These are phyloP conservation scores for Melampsora occidentalis DNA, from an alignment of 1,284 basidiomycete genomes.

Conservation along the genomic window DNA sequence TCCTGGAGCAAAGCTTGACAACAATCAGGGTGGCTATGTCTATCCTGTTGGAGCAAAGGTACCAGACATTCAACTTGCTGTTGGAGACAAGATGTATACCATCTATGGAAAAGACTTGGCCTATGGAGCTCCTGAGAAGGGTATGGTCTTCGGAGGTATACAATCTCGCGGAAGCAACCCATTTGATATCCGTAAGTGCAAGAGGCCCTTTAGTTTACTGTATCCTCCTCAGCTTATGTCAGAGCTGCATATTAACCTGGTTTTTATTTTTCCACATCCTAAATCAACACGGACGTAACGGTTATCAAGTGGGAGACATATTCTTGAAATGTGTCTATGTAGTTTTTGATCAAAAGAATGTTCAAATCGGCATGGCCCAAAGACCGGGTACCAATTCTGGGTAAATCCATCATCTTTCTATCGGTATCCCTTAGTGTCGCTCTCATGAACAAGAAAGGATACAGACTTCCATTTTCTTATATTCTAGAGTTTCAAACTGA, in stretches of 20 bases:
- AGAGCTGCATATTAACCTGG: background rate
- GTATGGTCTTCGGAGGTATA: slow-evolving; percentile 54
- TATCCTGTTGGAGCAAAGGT: slow-evolving; percentile 53
- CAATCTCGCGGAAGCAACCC: slow-evolving; percentile 55
- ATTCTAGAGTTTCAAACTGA: too few species aligned
- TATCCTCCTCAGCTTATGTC: background rate
- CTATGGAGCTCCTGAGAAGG: slow-evolving; percentile 49
- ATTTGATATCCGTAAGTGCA: slow-evolving; percentile 56
- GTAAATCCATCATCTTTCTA: background rate
- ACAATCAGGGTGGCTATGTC: slow-evolving; percentile 55
- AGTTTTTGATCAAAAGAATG: slow-evolving; percentile 53
- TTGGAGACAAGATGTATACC: slow-evolving; percentile 53
- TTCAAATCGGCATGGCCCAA: slow-evolving; percentile 41
- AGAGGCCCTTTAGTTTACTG: background rate
- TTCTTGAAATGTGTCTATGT: slow-evolving; percentile 56
- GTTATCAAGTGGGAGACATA: slow-evolving; percentile 45
- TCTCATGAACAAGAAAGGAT: too few species aligned
- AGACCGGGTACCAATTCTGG: background rate
- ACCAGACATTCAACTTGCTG: slow-evolving; percentile 54
- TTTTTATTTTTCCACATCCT: too few species aligned
- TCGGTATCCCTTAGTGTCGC: too few species aligned
- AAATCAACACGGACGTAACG: too few species aligned
- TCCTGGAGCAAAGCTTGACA: slow-evolving; percentile 53
- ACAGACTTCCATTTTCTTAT: too few species aligned
- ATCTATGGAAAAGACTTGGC: slow-evolving; percentile 43